Evolutionary conservation across 345 rosid species (phyloP).

Genomic region (Moricandia moricandioides): DNA sequence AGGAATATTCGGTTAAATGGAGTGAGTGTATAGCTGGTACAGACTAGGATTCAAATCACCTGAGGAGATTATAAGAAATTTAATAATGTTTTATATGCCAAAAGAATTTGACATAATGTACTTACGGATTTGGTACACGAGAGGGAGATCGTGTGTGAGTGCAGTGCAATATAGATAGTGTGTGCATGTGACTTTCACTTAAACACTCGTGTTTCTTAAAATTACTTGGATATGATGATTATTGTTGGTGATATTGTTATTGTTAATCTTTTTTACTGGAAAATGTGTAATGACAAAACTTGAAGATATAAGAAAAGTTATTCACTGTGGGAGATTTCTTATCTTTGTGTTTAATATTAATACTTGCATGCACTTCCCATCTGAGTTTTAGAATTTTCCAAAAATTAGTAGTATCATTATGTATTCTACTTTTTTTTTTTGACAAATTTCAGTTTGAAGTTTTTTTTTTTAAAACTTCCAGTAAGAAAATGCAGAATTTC

Average conservation of each 20-base stretch:
- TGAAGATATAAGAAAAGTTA: not conserved
- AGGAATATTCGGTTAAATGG: slow-evolving; percentile 35
- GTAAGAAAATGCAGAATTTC: not conserved
- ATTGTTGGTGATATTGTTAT: not conserved
- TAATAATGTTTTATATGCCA: slow-evolving; percentile 12
- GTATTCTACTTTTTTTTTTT: not conserved
- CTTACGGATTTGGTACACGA: slow-evolving; percentile 30
- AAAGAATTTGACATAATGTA: slow-evolving; percentile 2
- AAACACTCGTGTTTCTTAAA: not conserved
- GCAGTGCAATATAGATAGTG: slow-evolving; percentile 12
- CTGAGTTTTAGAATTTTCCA: not conserved
- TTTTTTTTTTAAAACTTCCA: not conserved
- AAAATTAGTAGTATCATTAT: not conserved
- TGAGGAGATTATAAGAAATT: slow-evolving; percentile 21
- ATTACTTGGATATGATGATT: not conserved
- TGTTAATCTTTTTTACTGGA: not conserved
- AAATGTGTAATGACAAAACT: not conserved
- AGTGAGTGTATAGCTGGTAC: slow-evolving; percentile 36
- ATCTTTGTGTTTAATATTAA: slow-evolving; percentile 7
- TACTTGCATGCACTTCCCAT: not conserved
- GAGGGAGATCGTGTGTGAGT: slow-evolving; percentile 20
- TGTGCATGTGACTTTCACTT: slow-evolving; percentile 22
- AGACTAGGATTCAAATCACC: slow-evolving; percentile 37
- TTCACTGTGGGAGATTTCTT: slow-evolving; percentile 1
- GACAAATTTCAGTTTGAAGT: not conserved